Evolutionary conservation across 352 stramenopile species (phyloP).

Genomic region (Phytopythium delawarense): DNA sequence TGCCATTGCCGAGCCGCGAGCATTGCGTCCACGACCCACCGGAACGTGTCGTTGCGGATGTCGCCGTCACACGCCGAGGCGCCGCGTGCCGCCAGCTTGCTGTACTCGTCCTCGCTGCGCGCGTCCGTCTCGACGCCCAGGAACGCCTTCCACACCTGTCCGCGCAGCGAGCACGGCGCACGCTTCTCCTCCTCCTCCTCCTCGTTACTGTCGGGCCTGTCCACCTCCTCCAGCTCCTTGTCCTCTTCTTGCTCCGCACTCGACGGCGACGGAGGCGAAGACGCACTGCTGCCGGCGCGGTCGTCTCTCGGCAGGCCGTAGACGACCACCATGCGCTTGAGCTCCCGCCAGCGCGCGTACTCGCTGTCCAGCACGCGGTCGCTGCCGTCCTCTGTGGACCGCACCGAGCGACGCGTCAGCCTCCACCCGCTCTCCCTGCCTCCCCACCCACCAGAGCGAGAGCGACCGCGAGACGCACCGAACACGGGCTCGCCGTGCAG

Average conservation of each 20-base stretch:
- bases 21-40: conserved; percentile 9
- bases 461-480: conserved; percentile 16
- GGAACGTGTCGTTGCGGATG: conserved; percentile 92
- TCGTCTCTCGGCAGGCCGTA: conserved; percentile 65
- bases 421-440: no score
- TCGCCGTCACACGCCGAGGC: conserved; percentile 81
- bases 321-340: conserved; percentile 81
- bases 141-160: conserved; percentile 88
- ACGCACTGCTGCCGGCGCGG: neutral
- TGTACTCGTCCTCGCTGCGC: conserved; percentile 52
- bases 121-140: conserved; percentile 70
- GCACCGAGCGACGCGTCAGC: neutral
- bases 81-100: conserved; percentile 59
- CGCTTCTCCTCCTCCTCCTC: neutral
- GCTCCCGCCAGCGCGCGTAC: conserved; percentile 77
- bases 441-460: no score
- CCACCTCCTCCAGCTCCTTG: neutral
- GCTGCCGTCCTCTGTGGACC: conserved; percentile 24
- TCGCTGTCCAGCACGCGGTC: conserved; percentile 39
- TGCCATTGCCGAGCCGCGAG: neutral
- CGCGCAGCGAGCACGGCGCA: conserved; percentile 58
- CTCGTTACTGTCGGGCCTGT: neutral
- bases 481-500: conserved; percentile 39
- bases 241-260: conserved; percentile 7
- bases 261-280: neutral